A percentile compares a stretch with the other conserved stretches of the same genome.
These are phyloP conservation scores for Hirschioporus abietinus DNA, from an alignment of 768 basidiomycete genomes.

Conservation along the genomic window DNA sequence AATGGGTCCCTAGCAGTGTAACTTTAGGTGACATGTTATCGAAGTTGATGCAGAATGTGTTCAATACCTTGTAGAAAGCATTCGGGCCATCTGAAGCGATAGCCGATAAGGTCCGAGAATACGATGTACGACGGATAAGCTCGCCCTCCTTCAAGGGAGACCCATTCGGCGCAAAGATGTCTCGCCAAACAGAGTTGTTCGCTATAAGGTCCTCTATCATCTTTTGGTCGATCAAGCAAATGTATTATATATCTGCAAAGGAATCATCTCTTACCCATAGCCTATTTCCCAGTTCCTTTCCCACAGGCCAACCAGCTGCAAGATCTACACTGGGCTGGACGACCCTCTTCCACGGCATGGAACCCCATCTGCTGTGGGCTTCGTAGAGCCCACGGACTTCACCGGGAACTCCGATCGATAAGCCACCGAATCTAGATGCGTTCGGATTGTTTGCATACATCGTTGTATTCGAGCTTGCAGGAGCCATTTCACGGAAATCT, in stretches of 20 bases:
- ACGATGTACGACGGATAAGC: conserved; percentile 62
- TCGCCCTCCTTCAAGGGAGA: conserved; percentile 70
- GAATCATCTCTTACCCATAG: conserved; percentile 47
- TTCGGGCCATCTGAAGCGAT: conserved; percentile 75
- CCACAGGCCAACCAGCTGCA: conserved; percentile 76
- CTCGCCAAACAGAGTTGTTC: conserved; percentile 64
- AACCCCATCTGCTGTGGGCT: conserved; percentile 80
- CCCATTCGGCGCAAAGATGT: conserved; percentile 80
- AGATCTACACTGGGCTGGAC: conserved; percentile 74
- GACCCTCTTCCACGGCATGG: conserved; percentile 69
- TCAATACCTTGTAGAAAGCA: conserved; percentile 72
- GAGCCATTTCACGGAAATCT: conserved; percentile 88
- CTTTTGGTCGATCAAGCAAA: conserved; percentile 22
- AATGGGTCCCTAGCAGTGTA: conserved; percentile 56
- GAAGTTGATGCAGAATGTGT: conserved; percentile 10
- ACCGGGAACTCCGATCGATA: conserved; percentile 87
- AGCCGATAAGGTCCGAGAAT: conserved; percentile 66
- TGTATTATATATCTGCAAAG: conserved; percentile 2
- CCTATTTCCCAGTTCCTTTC: conserved; percentile 67
- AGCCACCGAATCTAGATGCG: conserved; percentile 64
- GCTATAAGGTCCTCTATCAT: conserved; percentile 54
- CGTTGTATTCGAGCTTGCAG: conserved; percentile 59
- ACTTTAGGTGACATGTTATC: conserved; percentile 13
- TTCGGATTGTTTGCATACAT: conserved; percentile 66
- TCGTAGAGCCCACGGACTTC: conserved; percentile 85